Base-by-base conservation (phyloP, 1,284 basidiomycete genomes). In the Ustilago cynodontis region DNA sequence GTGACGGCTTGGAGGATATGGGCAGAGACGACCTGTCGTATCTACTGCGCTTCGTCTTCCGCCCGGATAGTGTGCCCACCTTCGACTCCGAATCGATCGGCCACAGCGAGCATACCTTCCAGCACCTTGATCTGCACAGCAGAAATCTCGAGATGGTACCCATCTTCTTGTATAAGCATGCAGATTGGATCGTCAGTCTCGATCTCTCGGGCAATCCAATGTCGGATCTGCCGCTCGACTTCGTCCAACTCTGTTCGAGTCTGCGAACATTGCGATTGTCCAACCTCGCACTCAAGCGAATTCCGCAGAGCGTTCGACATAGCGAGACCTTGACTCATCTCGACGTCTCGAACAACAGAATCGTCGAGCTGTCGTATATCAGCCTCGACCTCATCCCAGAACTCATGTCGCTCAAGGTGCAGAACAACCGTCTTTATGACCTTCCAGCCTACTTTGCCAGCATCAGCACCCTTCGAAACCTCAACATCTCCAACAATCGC, bases 401-500 rank as follows among this genome's bases (percentile, higher is more conserved):
- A 5, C 89, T 99, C 2, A 88, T 89, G 43, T 90, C 89, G 16
- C 89, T 99, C 74, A 92, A 91, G 80, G 89, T 94, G 56, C 93
- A 96, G 86, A 98, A 98, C 87, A 99, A 99, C 86, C 91, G 94
- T 35, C 90, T 99, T 80, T 92, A 93, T 71, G 91, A 90, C 65
- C 89, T 99, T 2, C 95, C 97, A 0, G 90, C 90, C 86, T 93
- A 94, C 84, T 95, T 98, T 79, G 90, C 91, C 3, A 89, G 91
- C 20, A 88, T 99, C 78, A 88, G 89, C 41, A 87, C 89, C 54
- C 90, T 98, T 59, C 90, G 90, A 61, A 91, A 91, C 53, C 89
- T 99, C 81, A 97, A 98, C 87, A 93, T 99, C 73, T 97, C 94
- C 55, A 99, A 98, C 88, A 99, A 99, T 88, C 94, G 94, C 84